These are phyloP conservation scores for Umbelopsis vinacea DNA, from an alignment of 192 early-diverging fungal genomes.

Conservation along the genomic window DNA sequence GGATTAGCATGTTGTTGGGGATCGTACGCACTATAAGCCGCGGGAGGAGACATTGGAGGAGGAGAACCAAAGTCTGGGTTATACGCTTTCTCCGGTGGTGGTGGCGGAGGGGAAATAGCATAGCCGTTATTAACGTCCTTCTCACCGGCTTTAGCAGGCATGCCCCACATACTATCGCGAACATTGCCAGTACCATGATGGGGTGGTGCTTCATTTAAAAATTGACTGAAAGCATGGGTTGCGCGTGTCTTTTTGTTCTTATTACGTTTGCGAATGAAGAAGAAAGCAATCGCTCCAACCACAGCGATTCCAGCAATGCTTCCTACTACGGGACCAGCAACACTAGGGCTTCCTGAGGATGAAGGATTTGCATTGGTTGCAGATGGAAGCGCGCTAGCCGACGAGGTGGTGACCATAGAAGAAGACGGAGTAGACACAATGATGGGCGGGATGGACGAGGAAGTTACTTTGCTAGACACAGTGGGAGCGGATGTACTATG, in stretches of 20 bases:
- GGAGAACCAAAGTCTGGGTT: slow-evolving; percentile 10
- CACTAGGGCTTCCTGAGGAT: background rate
- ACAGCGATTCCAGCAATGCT: slow-evolving; percentile 21
- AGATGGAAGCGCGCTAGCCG: background rate
- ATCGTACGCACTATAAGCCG: slow-evolving; percentile 7
- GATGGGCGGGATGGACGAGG: background rate
- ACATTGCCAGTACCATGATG: slow-evolving; percentile 10
- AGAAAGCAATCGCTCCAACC: slow-evolving; percentile 22
- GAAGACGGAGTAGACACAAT: background rate
- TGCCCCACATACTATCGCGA: slow-evolving; percentile 15
- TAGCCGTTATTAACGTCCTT: slow-evolving; percentile 11
- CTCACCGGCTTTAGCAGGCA: slow-evolving; percentile 2
- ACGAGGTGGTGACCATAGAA: background rate
- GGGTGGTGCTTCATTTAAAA: slow-evolving; percentile 2
- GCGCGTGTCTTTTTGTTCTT: background rate
- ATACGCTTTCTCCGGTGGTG: background rate
- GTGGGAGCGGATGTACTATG: background rate
- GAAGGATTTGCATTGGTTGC: background rate
- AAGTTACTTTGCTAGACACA: background rate
- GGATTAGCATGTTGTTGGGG: background rate
- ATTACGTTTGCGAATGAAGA: slow-evolving; percentile 11
- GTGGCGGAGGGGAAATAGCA: slow-evolving; percentile 19
- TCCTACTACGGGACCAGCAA: slow-evolving; percentile 22
- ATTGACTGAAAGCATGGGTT: slow-evolving; percentile 12
- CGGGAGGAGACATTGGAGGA: slow-evolving; percentile 13